phyloP scores from a whole-genome alignment of 192 early-diverging fungal species.

The Neocallimastix lanati region DNA sequence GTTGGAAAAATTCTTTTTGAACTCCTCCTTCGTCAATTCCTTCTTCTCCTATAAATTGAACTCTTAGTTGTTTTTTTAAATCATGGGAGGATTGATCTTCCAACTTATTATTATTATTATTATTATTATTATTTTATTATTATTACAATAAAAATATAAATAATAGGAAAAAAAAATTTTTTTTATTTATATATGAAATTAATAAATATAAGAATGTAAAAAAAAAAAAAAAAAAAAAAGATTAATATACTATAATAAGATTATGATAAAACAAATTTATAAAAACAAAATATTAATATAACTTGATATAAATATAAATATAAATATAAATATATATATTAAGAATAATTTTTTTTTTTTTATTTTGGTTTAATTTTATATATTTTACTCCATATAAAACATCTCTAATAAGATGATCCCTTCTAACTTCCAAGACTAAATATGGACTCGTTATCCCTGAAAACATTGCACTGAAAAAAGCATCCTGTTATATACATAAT shows the following conservation, averaged over 20 bases:
- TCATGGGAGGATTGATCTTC: slow-evolving; percentile 64
- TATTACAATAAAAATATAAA: too few species aligned
- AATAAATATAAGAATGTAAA: too few species aligned
- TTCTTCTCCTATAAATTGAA: slow-evolving; percentile 83
- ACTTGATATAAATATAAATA: slow-evolving; percentile 25
- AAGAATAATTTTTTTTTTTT: too few species aligned
- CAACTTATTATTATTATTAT: slow-evolving; percentile 58
- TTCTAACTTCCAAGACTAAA: slow-evolving; percentile 46
- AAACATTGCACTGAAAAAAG: slow-evolving; percentile 61
- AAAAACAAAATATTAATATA: slow-evolving; percentile 37
- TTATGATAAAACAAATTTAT: neutral
- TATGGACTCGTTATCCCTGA: slow-evolving; percentile 56
- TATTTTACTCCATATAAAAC: slow-evolving; percentile 40
- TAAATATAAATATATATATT: too few species aligned
- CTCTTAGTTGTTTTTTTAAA: slow-evolving; percentile 72
- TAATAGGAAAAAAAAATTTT: too few species aligned
- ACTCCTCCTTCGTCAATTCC: slow-evolving; percentile 16
- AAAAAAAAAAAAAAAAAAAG: too few species aligned
- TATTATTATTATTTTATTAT: slow-evolving; percentile 34
- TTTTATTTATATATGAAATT: too few species aligned
- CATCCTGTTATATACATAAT: slow-evolving; percentile 17
- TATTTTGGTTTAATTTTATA: slow-evolving; percentile 17
- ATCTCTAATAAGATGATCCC: slow-evolving; percentile 52
- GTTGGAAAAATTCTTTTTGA: neutral
- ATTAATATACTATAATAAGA: too few species aligned